Evolutionary conservation across 257 asterid genomes (phyloP).

Genomic region (Solanum medicagineum): DNA sequence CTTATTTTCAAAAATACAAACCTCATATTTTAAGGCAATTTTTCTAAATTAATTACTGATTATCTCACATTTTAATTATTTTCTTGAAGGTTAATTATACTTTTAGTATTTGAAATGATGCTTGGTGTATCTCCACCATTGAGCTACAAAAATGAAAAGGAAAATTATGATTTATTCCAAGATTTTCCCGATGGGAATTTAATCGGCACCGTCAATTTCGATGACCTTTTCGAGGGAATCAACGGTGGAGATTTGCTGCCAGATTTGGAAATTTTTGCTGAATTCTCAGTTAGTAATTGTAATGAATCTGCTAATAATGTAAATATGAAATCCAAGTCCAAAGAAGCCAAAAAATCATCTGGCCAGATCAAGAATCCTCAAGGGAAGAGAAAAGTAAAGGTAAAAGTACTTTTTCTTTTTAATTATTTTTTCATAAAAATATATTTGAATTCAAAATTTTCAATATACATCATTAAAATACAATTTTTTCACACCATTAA

Average conservation of each 20-base stretch:
- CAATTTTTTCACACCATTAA: not conserved
- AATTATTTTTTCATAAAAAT: too few species aligned
- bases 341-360: conserved; percentile 31
- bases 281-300: conserved; percentile 27
- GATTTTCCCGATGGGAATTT: conserved; percentile 45
- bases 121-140: not conserved
- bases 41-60: not conserved
- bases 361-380: conserved; percentile 19
- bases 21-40: not conserved
- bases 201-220: conserved; percentile 65
- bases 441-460: not conserved
- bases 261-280: conserved; percentile 60
- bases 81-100: not conserved
- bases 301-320: conserved; percentile 22
- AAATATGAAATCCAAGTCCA: conserved; percentile 7
- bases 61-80: not conserved
- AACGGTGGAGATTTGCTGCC: conserved; percentile 48
- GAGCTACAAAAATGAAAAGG: not conserved
- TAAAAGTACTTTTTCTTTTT: not conserved
- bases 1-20: not conserved
- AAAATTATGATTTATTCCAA: conserved; percentile 22
- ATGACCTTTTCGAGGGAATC: conserved; percentile 53
- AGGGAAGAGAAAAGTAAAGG: conserved; percentile 79
- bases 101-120: not conserved
- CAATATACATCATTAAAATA: not conserved